These are phyloP conservation scores for Curvularia spicifera DNA, from an alignment of 2,329 filamentous ascomycete genomes.

Conservation along the genomic window DNA sequence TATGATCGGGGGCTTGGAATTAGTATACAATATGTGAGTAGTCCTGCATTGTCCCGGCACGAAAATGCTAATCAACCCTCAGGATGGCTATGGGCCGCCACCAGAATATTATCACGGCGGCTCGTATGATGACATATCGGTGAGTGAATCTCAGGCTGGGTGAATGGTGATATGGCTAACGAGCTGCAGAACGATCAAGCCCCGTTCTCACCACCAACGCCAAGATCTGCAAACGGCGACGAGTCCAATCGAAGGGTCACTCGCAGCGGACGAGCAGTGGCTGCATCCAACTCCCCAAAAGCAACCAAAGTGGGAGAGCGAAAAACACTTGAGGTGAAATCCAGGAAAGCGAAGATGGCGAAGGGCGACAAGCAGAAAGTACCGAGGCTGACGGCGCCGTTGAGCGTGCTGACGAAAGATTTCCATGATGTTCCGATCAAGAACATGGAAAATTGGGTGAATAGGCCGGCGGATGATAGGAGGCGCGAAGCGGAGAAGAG, in stretches of 20 bases:
- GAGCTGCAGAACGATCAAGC: constrained; percentile 31
- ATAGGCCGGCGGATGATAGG: constrained; percentile 70
- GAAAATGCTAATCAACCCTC: constrained; percentile 29
- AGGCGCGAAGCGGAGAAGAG: constrained; percentile 71
- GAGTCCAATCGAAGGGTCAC: constrained; percentile 50
- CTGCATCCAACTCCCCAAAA: constrained; percentile 34
- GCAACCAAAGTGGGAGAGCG: constrained; percentile 30
- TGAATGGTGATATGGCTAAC: constrained; percentile 26
- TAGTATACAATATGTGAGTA: constrained; percentile 45
- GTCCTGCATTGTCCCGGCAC: neutral
- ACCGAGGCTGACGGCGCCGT: constrained; percentile 67
- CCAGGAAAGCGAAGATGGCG: constrained; percentile 54
- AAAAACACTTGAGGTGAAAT: constrained; percentile 42
- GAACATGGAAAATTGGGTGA: constrained; percentile 82
- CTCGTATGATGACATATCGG: constrained; percentile 34
- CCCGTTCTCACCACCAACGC: constrained; percentile 52
- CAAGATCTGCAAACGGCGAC: constrained; percentile 51
- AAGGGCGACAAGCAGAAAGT: constrained; percentile 56
- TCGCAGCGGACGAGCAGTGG: constrained; percentile 43
- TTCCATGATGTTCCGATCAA: constrained; percentile 67
- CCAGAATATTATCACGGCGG: constrained; percentile 37
- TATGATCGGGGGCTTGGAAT: constrained; percentile 33
- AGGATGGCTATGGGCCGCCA: constrained; percentile 44
- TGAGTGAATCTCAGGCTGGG: constrained; percentile 22
- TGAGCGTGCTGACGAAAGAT: constrained; percentile 73